Percentiles rank a stretch among this genome's conserved stretches.
These are phyloP conservation scores for Lactarius akahatsu DNA, from an alignment of 768 basidiomycete genomes.

Conservation along the genomic window DNA sequence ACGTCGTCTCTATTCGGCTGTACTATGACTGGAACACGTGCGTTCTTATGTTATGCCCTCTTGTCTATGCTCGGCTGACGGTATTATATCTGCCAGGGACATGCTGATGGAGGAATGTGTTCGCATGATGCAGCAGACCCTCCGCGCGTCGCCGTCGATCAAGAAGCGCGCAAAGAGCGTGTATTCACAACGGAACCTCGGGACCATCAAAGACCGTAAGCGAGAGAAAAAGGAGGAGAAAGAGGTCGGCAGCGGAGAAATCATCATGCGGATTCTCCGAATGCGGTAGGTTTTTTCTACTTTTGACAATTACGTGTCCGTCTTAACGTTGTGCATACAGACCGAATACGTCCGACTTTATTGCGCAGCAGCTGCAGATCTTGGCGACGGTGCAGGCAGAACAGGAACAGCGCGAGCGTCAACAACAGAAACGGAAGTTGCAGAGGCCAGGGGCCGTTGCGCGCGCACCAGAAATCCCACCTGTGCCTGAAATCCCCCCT, in stretches of 20 bases:
- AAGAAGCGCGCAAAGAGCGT: constrained; percentile 94
- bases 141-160: constrained; percentile 69
- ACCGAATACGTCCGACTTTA: constrained; percentile 80
- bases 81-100: constrained; percentile 49
- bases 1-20: constrained; percentile 82
- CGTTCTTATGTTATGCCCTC: constrained; percentile 33
- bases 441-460: constrained; percentile 48
- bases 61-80: constrained; percentile 18
- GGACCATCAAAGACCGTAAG: constrained; percentile 94
- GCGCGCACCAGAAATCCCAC: constrained; percentile 34
- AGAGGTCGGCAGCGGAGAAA: constrained; percentile 74
- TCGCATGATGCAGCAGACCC: constrained; percentile 86
- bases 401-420: constrained; percentile 69
- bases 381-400: constrained; percentile 81
- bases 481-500: constrained; percentile 33
- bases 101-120: constrained; percentile 93
- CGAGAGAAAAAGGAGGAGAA: constrained; percentile 85
- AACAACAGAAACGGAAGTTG: constrained; percentile 55
- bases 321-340: constrained; percentile 39
- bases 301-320: neutral
- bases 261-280: constrained; percentile 89
- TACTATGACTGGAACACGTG: constrained; percentile 98
- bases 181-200: constrained; percentile 88
- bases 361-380: constrained; percentile 82
- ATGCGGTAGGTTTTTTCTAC: constrained; percentile 68